Evolutionary conservation across 352 stramenopile genomes (phyloP), one percentile per base, ranked within the genome.

Genomic region (Pythium grandisporangium): DNA sequence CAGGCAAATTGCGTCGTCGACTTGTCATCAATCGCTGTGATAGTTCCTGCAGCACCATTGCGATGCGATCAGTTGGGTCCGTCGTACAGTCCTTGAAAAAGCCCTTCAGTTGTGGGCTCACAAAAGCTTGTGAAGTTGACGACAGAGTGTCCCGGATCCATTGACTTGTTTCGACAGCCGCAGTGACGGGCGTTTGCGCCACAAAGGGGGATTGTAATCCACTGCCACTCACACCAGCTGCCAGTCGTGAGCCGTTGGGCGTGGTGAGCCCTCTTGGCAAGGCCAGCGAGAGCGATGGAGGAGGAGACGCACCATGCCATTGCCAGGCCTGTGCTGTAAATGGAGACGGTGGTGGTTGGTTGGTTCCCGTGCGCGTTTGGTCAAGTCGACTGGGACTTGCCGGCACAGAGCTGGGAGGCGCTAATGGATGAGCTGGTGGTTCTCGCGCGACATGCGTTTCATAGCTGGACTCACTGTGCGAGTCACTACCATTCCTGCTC

Each of bases 111-210:
- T 77, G 56, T 6, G 60, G 59, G 2, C 59, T 71, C 5, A 85
- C 45, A 16, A 63, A 40, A 46, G 55, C 23, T 34, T 54, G n/a
- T 48, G 53, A 25, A n/a, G n/a, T n/a, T 48, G 16, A 35, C 21
- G 42, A 26, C 17, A 90, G 48, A 1, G 61, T 80, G 41, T 85
- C 73, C 29, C 81, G 73, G 22, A 93, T 63, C 78, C 78, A 93
- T 20, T 75, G 82, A 58, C 65, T 90, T 14, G 72, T 92, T 45
- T 93, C 78, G 3, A 93, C 70, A 21, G 81, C 81, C 0, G 78
- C 69, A 6, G 71, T 84, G 5, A 93, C 72, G 2, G 81, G 81
- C 3, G 81, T 91, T 30, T 81, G 72, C 26, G 69, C 58, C 1
- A 63, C 54, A 20, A 57, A 56, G 5, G 78, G 72, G 1, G 75